A percentile compares a stretch with the other conserved stretches of the same genome.
Evolutionary conservation across 352 stramenopile genomes (phyloP).

Genomic region (Phytophthora macrochlamydospora): DNA sequence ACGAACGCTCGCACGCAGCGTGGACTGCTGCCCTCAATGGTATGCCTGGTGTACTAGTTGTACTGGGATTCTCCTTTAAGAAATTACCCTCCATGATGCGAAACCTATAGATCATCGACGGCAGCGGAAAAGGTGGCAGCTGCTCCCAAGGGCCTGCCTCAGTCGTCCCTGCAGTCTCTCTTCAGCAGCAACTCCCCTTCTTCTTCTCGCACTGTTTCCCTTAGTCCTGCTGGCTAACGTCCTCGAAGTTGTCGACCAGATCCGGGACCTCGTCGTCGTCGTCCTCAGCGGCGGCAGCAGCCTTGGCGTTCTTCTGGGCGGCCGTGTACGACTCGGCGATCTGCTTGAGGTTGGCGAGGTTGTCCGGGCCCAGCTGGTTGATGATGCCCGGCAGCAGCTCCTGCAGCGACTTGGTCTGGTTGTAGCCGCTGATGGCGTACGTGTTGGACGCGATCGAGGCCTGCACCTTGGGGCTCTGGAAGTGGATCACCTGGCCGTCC

Average conservation of each 20-base stretch:
- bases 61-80: constrained; percentile 55
- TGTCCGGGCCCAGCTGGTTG: constrained; percentile 98
- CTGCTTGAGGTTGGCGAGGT: constrained; percentile 95
- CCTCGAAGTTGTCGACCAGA: constrained; percentile 99
- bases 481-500: constrained; percentile 99
- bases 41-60: constrained; percentile 71
- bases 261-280: constrained; percentile 97
- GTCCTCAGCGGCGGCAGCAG: constrained; percentile 64
- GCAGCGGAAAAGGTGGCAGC: constrained; percentile 16
- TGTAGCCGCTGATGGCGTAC: constrained; percentile 96
- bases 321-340: constrained; percentile 91
- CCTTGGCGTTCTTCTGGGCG: constrained; percentile 80
- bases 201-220: constrained; percentile 16
- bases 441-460: constrained; percentile 98
- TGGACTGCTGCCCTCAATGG: constrained; percentile 24
- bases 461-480: constrained; percentile 98
- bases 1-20: constrained; percentile 28
- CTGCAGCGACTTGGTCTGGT: constrained; percentile 97
- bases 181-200: background rate
- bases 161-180: constrained; percentile 1
- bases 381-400: constrained; percentile 98
- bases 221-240: constrained; percentile 94
- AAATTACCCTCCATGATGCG: constrained; percentile 51
- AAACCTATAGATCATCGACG: constrained; percentile 46
- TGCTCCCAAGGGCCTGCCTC: constrained; percentile 4